These are phyloP conservation scores for Moringa oleifera DNA, from an alignment of 345 rosid species.

Conservation along the genomic window DNA sequence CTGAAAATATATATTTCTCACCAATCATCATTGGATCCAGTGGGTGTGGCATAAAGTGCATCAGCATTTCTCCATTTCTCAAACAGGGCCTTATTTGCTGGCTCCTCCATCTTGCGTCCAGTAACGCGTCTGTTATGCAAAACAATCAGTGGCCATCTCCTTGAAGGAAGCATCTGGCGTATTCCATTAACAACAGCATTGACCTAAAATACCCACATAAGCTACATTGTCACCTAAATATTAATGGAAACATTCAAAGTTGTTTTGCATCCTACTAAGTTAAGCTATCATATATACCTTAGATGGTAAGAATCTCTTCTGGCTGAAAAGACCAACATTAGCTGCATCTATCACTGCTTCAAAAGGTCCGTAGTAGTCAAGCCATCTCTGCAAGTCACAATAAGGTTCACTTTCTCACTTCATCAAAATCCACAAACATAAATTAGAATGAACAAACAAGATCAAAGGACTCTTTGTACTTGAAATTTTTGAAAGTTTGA, in stretches of 20 bases:
- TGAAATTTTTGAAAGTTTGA: constrained; percentile 60
- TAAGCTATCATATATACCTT: constrained; percentile 33
- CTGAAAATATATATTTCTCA: constrained; percentile 23
- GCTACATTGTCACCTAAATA: constrained; percentile 5
- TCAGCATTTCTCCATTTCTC: constrained; percentile 64
- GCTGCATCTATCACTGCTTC: constrained; percentile 73
- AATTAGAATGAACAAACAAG: constrained; percentile 2
- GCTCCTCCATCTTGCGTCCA: constrained; percentile 40
- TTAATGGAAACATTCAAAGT: not conserved
- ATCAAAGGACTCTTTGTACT: constrained; percentile 28
- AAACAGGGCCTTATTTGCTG: constrained; percentile 31
- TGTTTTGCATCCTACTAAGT: not conserved
- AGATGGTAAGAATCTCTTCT: constrained; percentile 42
- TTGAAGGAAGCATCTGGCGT: constrained; percentile 55
- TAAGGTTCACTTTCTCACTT: constrained; percentile 1
- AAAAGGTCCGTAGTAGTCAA: constrained; percentile 60
- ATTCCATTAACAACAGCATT: constrained; percentile 49
- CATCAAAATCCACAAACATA: constrained; percentile 5
- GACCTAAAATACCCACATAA: constrained; percentile 29
- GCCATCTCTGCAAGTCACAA: constrained; percentile 67
- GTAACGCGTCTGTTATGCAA: constrained; percentile 52
- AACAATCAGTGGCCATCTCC: constrained; percentile 61
- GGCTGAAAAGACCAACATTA: constrained; percentile 51
- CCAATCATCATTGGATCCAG: constrained; percentile 80
- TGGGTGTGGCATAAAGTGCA: constrained; percentile 62